Evolutionary conservation across 148 eudicot species (phyloP).

Genomic region (Arbutus unedo): DNA sequence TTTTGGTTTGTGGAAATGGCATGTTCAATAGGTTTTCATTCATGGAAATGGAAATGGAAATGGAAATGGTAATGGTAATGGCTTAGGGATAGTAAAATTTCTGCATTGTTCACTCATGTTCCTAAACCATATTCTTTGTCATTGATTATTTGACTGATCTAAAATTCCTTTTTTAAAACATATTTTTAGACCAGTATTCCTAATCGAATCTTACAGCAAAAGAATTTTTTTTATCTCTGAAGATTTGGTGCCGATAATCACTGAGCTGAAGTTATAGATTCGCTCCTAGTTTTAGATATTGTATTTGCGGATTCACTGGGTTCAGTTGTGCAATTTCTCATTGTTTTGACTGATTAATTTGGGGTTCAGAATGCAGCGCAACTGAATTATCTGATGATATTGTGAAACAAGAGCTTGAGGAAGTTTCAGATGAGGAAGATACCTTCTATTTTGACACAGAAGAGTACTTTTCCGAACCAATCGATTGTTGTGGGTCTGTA

Average conservation of each 20-base stretch:
- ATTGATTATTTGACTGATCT: too few species aligned
- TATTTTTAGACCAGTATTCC: too few species aligned
- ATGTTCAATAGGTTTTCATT: too few species aligned
- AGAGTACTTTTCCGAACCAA: slow-evolving; percentile 56
- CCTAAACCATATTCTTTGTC: too few species aligned
- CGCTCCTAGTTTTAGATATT: background rate
- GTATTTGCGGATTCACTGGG: background rate
- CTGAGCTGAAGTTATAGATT: background rate
- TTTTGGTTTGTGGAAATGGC: too few species aligned
- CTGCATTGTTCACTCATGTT: too few species aligned
- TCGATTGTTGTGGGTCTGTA: slow-evolving; percentile 22
- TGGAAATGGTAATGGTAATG: too few species aligned
- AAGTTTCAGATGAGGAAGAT: slow-evolving; percentile 74
- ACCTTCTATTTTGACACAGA: slow-evolving; percentile 62
- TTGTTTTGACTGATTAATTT: slow-evolving; percentile 16
- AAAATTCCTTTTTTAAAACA: too few species aligned
- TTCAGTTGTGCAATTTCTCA: background rate
- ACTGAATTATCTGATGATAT: slow-evolving; percentile 81
- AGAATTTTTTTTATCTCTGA: background rate
- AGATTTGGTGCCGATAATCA: background rate
- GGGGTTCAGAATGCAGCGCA: slow-evolving; percentile 69
- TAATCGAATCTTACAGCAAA: background rate
- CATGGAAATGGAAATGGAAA: too few species aligned
- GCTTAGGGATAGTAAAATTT: too few species aligned
- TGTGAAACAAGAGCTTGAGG: slow-evolving; percentile 84